Conservation (phyloP, 2,329 filamentous ascomycete genomes). For the Phyllosticta paracitricarpa region DNA sequence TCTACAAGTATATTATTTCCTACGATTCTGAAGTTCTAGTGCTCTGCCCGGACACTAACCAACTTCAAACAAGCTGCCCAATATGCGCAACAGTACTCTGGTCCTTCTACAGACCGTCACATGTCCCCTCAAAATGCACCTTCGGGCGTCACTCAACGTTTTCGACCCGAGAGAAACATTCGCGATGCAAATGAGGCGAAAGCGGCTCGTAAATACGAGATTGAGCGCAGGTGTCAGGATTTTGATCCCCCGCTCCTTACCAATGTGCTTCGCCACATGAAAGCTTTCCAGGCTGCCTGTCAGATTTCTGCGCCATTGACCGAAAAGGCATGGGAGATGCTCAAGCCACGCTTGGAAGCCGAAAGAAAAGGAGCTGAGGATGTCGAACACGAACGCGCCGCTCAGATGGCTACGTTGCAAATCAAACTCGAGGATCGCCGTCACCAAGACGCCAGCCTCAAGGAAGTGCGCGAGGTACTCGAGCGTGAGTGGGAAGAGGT, state of each 20-base stretch:
- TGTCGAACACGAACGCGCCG: constrained; percentile 41
- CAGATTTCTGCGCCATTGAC: constrained; percentile 59
- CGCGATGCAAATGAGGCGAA: constrained; percentile 56
- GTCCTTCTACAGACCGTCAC: constrained; percentile 24
- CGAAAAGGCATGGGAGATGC: constrained; percentile 58
- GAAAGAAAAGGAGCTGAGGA: constrained; percentile 57
- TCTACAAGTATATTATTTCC: not conserved
- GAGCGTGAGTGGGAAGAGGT: constrained; percentile 63
- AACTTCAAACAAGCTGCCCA: constrained; percentile 12
- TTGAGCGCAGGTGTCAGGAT: constrained; percentile 57
- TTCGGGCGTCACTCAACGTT: constrained; percentile 17
- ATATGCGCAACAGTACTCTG: constrained; percentile 22
- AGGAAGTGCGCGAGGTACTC: constrained; percentile 47
- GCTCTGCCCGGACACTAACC: constrained; percentile 6
- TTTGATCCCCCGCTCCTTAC: constrained; percentile 56
- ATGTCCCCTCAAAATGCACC: constrained; percentile 22
- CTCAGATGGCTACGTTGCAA: constrained; percentile 34
- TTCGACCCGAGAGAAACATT: constrained; percentile 42
- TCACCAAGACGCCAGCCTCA: constrained; percentile 38
- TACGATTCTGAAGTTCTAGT: not conserved
- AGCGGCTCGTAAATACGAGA: constrained; percentile 54
- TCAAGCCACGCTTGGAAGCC: constrained; percentile 56
- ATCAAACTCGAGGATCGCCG: constrained; percentile 38
- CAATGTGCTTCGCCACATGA: constrained; percentile 56
- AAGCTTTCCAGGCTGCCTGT: constrained; percentile 63